Evolutionary conservation across 139 green algal species (phyloP).

Genomic region (Tetradesmus lagerheimii): DNA sequence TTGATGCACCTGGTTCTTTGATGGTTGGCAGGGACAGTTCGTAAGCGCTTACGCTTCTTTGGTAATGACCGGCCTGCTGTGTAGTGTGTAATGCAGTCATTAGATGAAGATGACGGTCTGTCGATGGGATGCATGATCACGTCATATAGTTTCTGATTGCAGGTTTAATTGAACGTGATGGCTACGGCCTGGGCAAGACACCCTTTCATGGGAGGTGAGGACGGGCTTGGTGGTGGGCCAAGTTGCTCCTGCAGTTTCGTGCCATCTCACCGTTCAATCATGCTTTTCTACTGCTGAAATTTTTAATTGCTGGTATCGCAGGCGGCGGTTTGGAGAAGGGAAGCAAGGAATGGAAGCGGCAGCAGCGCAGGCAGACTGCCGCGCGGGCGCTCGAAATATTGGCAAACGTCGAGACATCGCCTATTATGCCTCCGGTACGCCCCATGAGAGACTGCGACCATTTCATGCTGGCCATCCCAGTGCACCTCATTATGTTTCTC

Average conservation of each 20-base stretch:
- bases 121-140: neutral
- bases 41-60: no score
- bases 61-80: no score
- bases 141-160: neutral
- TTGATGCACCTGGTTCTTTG: no score
- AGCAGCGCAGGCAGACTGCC: constrained; percentile 1
- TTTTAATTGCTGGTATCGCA: neutral
- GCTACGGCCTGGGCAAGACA: neutral
- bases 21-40: no score
- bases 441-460: neutral
- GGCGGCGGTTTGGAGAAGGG: neutral
- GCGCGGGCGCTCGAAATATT: neutral
- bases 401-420: neutral
- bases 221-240: neutral
- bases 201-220: neutral
- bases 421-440: neutral
- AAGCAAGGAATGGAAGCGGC: constrained; percentile 2
- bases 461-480: neutral
- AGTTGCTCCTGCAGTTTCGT: neutral
- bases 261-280: neutral
- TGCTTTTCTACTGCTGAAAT: neutral
- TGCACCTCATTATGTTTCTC: neutral
- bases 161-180: neutral
- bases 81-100: neutral
- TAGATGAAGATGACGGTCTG: neutral